A percentile compares a stretch with the other conserved stretches of the same genome.
phyloP scores from a whole-genome alignment of 495 filamentous ascomycete species.

The Pyronema domesticum region DNA sequence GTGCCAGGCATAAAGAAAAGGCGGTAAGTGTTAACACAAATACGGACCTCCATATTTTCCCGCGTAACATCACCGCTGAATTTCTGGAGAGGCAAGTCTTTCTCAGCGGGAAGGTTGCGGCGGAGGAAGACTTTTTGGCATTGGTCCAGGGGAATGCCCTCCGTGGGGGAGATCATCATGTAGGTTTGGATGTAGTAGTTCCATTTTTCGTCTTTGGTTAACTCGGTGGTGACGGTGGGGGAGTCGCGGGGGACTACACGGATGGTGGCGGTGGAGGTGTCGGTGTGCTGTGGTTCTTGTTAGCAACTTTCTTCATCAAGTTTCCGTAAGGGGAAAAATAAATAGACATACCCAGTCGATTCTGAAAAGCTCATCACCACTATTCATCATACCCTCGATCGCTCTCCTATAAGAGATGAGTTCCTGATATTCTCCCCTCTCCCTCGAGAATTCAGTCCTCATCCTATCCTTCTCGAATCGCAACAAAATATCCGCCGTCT shows the following conservation, averaged over 20 bases:
- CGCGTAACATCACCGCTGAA: conserved; percentile 22
- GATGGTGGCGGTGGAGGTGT: conserved; percentile 16
- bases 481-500: conserved; percentile 60
- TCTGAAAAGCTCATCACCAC: conserved; percentile 18
- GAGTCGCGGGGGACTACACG: conserved; percentile 19
- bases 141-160: conserved; percentile 50
- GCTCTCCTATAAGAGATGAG: conserved; percentile 21
- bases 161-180: conserved; percentile 71
- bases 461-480: conserved; percentile 43
- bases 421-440: conserved; percentile 22
- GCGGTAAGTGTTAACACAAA: conserved; percentile 67
- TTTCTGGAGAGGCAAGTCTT: conserved; percentile 18
- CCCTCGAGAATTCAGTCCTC: conserved; percentile 30
- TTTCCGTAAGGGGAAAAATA: neutral
- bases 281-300: conserved; percentile 15
- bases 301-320: neutral
- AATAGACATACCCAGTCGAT: conserved; percentile 23
- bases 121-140: conserved; percentile 51
- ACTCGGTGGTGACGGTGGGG: conserved; percentile 30
- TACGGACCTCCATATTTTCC: conserved; percentile 60
- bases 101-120: conserved; percentile 49
- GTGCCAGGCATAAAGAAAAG: conserved; percentile 59
- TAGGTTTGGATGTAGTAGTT: conserved; percentile 88
- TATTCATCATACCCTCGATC: conserved; percentile 17
- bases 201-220: conserved; percentile 49